phyloP scores from a whole-genome alignment of 2,329 filamentous ascomycete species.

The Falciphora oryzae region DNA sequence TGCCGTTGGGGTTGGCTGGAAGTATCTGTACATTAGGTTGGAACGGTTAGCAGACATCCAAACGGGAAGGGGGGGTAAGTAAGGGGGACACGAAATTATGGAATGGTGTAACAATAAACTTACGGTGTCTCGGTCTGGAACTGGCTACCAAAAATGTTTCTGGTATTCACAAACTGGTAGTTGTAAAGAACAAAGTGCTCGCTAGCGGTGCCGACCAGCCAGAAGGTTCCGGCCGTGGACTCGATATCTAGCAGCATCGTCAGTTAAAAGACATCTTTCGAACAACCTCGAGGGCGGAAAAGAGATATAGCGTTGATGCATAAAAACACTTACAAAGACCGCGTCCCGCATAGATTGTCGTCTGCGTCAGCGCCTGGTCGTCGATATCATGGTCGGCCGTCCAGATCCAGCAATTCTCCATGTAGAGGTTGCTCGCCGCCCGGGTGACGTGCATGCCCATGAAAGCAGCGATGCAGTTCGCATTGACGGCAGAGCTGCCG shows the following conservation, averaged over 20 bases:
- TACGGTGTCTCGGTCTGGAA: slow-evolving; percentile 62
- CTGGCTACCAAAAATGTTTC: slow-evolving; percentile 57
- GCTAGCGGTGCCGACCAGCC: slow-evolving; percentile 59
- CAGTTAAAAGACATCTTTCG: background rate
- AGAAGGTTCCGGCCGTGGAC: slow-evolving; percentile 39
- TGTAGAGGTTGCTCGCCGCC: slow-evolving; percentile 28
- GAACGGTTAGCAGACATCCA: background rate
- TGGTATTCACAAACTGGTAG: slow-evolving; percentile 57
- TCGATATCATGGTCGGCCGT: slow-evolving; percentile 28
- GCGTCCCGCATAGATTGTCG: slow-evolving; percentile 45
- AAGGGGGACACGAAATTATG: background rate
- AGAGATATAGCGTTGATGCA: too few relatives aligned
- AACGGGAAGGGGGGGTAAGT: too few relatives aligned
- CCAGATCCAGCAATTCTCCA: slow-evolving; percentile 46
- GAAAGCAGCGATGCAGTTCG: slow-evolving; percentile 29
- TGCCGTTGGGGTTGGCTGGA: slow-evolving; percentile 57
- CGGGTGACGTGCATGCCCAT: slow-evolving; percentile 37
- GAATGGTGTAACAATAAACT: background rate
- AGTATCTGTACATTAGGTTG: slow-evolving; percentile 39
- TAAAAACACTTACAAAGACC: slow-evolving; percentile 27
- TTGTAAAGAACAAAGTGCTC: slow-evolving; percentile 64
- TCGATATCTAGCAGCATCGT: slow-evolving; percentile 30
- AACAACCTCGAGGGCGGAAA: too few relatives aligned
- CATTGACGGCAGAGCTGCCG: slow-evolving; percentile 20
- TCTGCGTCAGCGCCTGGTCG: slow-evolving; percentile 34